A percentile compares a stretch with the other conserved stretches of the same genome.
Conservation (phyloP, 2,329 filamentous ascomycete species). For the Talaromyces funiculosus region DNA sequence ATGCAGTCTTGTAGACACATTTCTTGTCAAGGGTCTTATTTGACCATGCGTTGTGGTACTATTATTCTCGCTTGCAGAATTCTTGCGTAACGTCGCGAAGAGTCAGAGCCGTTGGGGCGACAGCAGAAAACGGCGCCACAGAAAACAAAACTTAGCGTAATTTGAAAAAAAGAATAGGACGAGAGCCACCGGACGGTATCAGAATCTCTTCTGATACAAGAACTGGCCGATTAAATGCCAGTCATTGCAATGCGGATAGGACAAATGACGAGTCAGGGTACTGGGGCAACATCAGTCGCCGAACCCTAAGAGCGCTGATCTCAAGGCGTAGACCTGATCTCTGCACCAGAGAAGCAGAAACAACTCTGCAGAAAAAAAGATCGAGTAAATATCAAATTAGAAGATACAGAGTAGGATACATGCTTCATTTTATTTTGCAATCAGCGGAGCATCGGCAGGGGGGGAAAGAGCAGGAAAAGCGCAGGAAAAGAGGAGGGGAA, state of each 20-base stretch:
- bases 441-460: slow-evolving; percentile 5
- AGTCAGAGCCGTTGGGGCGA: not conserved
- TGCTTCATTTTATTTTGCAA: slow-evolving; percentile 6
- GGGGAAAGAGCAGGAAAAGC: not conserved
- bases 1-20: slow-evolving; percentile 12
- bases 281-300: not conserved
- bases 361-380: not conserved
- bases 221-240: not conserved
- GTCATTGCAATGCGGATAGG: not conserved
- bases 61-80: not conserved
- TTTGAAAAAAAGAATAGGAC: not conserved
- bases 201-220: slow-evolving; percentile 2
- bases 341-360: not conserved
- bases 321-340: not conserved
- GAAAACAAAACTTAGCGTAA: not conserved
- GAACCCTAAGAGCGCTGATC: not conserved
- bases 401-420: not conserved
- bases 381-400: not conserved
- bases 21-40: not conserved
- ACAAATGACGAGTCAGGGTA: not conserved
- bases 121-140: not conserved
- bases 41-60: not conserved
- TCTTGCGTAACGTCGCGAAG: not conserved
- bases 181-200: slow-evolving; percentile 2
- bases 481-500: not conserved